Base-by-base conservation (phyloP, 2,329 filamentous ascomycete genomes). In the Xylariales sp. region DNA sequence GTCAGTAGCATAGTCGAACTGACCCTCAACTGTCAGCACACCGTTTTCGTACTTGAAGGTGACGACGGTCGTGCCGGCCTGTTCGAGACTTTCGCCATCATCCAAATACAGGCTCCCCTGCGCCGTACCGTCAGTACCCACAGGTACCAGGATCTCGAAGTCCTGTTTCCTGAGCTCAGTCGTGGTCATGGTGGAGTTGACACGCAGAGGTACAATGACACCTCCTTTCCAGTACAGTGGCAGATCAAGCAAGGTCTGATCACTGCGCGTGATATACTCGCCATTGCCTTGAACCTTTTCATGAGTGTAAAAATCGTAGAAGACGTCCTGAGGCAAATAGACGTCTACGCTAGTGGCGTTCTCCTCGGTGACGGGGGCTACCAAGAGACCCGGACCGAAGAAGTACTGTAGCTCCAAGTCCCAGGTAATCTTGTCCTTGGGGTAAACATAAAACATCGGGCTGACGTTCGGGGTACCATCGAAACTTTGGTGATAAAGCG, bases 51-150 rank as follows among this genome's bases (percentile, higher is more conserved):
- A 90, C 7, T 57, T 51, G 51, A 90, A 86, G 11, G 65, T 60
- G 39, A 89, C 69, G 42, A 76, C 65, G 5, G 72, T 78, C n/a
- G 70, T 76, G 1, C 52, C 58, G 3, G 63, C 47, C 60, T 86
- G 85, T 44, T 76, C 65, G 37, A 90, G 52, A 19, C 74, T 80
- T 44, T 81, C 79, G 7, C 88, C 88, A 46, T 94, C 87, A 51
- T 93, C 88, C 4, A 93, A 64, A 58, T 90, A 93, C 43, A 93
- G 66, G 38, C 71, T 68, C 0, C 88, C 88, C 1, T 56, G 60
- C 0, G 88, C 88, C 5, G 65, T 76, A 3, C 82, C 84, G 38
- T 83, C 66, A 1, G 58, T 54, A 5, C 74, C 78, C 0, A 85
- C 73, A 0, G 86, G 82, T 32, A 94, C 72, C 25, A 91, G 54